Evolutionary conservation across 2,329 filamentous ascomycete species (phyloP).

Genomic region (Colletotrichum sp.): DNA sequence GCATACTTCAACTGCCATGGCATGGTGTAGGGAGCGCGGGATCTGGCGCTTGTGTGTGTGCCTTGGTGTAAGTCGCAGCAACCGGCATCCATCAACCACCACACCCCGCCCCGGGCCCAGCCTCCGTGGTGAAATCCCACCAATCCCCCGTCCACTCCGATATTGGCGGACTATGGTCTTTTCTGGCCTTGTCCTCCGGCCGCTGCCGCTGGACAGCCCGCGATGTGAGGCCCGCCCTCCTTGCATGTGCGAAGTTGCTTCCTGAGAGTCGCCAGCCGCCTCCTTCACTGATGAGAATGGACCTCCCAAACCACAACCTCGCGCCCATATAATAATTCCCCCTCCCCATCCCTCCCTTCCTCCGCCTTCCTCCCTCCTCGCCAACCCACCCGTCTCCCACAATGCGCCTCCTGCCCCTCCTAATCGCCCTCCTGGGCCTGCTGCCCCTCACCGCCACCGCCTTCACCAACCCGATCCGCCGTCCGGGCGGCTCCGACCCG

Average conservation of each 20-base stretch:
- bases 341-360: background rate
- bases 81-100: background rate
- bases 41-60: no score
- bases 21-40: no score
- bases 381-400: no score
- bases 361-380: background rate
- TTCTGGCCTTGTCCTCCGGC: background rate
- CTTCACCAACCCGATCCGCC: constrained; percentile 58
- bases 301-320: background rate
- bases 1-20: no score
- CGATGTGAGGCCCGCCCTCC: background rate
- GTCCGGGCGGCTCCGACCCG: constrained; percentile 55
- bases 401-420: background rate
- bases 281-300: background rate
- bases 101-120: background rate
- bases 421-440: constrained; percentile 22
- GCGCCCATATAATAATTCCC: background rate
- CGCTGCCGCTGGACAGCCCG: background rate
- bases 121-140: background rate
- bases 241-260: background rate
- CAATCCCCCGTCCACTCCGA: background rate
- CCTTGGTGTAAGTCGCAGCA: background rate
- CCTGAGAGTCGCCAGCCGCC: background rate
- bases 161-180: background rate
- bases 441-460: constrained; percentile 24